phyloP scores from a whole-genome alignment of 1,284 basidiomycete species.

The Rhodotorula sp. region DNA sequence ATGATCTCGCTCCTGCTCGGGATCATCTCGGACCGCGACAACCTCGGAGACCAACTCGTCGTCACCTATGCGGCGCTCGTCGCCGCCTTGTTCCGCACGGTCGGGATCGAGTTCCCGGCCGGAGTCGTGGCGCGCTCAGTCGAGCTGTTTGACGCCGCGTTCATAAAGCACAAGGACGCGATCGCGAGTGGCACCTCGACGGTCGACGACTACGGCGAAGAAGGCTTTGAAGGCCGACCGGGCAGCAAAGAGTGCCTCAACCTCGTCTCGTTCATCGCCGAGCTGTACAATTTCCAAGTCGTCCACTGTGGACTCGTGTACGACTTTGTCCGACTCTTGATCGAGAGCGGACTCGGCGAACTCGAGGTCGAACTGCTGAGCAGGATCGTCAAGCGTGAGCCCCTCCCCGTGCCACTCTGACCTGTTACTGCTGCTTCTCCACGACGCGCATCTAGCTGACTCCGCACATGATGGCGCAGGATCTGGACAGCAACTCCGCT shows the following conservation, averaged over 20 bases:
- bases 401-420: not conserved
- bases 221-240: constrained; percentile 35
- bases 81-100: constrained; percentile 74
- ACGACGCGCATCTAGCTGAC: no score
- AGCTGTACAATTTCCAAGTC: constrained; percentile 94
- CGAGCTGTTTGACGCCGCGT: constrained; percentile 24
- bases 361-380: constrained; percentile 81
- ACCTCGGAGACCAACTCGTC: constrained; percentile 81
- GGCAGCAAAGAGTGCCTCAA: constrained; percentile 78
- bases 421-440: not conserved
- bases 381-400: constrained; percentile 77
- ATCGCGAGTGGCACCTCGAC: constrained; percentile 36
- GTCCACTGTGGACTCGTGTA: constrained; percentile 83
- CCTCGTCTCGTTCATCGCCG: constrained; percentile 79
- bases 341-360: constrained; percentile 66
- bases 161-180: constrained; percentile 25
- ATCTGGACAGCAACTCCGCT: constrained; percentile 80
- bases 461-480: constrained; percentile 53
- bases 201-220: not conserved
- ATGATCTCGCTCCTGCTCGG: constrained; percentile 76
- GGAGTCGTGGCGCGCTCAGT: constrained; percentile 41
- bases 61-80: constrained; percentile 86
- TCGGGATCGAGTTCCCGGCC: constrained; percentile 87
- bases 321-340: constrained; percentile 78
- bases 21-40: constrained; percentile 74